These are phyloP conservation scores for Hygrocybe coccinea DNA, from an alignment of 768 basidiomycete species.

Conservation along the genomic window DNA sequence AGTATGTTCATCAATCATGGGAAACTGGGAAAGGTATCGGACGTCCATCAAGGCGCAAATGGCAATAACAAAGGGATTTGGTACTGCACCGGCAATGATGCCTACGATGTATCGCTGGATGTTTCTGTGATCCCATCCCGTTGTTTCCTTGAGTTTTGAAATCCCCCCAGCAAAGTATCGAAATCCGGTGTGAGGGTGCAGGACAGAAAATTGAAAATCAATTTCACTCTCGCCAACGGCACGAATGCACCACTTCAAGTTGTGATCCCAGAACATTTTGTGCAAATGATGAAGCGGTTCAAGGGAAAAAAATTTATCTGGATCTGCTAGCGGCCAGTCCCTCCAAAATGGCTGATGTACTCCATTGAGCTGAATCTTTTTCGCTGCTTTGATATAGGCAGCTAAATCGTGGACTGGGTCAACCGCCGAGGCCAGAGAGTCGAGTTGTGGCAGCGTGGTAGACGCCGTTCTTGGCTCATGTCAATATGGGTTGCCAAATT, in stretches of 20 bases:
- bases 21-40: constrained; percentile 11
- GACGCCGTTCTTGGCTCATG: constrained; percentile 23
- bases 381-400: constrained; percentile 1
- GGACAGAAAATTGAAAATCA: constrained; percentile 21
- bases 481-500: constrained; percentile 28
- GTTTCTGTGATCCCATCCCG: constrained; percentile 25
- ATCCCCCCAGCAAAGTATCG: constrained; percentile 29
- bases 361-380: constrained; percentile 7
- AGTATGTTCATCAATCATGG: constrained; percentile 1
- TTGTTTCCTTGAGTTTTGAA: constrained; percentile 22
- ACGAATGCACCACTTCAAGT: constrained; percentile 9
- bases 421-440: background rate
- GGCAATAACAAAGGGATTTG: constrained; percentile 9
- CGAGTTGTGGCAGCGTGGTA: constrained; percentile 19
- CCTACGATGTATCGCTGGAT: constrained; percentile 19
- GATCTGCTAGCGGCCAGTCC: constrained; percentile 22
- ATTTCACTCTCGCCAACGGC: constrained; percentile 22
- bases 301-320: constrained; percentile 19
- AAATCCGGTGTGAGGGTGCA: constrained; percentile 23
- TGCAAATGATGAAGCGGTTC: constrained; percentile 26
- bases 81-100: constrained; percentile 13
- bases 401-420: constrained; percentile 24
- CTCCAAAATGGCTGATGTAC: constrained; percentile 20
- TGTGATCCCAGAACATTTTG: constrained; percentile 13
- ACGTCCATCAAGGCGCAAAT: constrained; percentile 12